Base-by-base conservation (phyloP, 2,329 filamentous ascomycete genomes). In the Diplodia seriata region DNA sequence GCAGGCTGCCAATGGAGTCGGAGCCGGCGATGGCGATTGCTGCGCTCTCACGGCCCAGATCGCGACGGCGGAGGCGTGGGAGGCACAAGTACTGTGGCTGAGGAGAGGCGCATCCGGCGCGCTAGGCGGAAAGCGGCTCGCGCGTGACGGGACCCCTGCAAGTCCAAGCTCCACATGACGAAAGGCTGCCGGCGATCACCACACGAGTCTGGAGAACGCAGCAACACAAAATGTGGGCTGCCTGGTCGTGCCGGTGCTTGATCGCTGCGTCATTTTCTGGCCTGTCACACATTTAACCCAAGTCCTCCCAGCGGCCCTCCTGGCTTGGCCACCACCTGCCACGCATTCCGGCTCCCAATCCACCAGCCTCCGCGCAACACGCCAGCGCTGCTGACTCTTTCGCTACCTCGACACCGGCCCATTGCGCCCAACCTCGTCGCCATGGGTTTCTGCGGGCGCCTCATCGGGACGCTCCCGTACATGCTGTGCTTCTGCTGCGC, bases 401-500 rank as follows among this genome's bases (percentile, higher is more conserved):
- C 40, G 23, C 38, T 33, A 38, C 12, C 18, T 29, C 59, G 12
- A 36, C 29, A 18, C 47, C 31, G 23, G n/a, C 29, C 40, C 57
- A n/a, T 15, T 63, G 59, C 33, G 59, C 54, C 11, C 43, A 50
- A n/a, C 29, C 20, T 33, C 66, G 38, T 26, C 43, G 33, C 11
- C n/a, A 68, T 68, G 66, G 66, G 66, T 29, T 68, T 68, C 57
- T 56, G 56, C 51, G 50, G 97, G 73, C 92, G 92, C 74, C 80
- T 86, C 65, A 80, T 86, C 56, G 90, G 92, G 75, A 90, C 90
- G 77, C 84, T 90, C 77, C 82, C 96, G 74, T 91, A 94, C 72
- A 81, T 85, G 71, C 80, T 97, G 68, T 87, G 92, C 74, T 90
- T 97, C 79, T 84, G 87, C 76, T 91, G 88, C 77, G 85, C 90